Conservation (phyloP, 73 alveolate genomes). For the Stentor roeselii region DNA sequence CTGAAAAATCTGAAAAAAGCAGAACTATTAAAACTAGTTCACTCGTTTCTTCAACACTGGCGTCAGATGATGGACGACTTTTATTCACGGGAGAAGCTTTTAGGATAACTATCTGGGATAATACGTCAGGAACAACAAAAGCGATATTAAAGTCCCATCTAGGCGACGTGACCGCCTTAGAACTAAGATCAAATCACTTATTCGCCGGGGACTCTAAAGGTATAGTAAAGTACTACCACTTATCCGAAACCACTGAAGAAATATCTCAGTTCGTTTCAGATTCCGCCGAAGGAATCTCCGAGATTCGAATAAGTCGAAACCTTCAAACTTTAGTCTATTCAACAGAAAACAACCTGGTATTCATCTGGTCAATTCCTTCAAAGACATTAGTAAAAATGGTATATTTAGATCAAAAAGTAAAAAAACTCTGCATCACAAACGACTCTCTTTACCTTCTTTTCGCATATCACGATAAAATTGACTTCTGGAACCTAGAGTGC, state of each 20-base stretch:
- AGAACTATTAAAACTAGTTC: neutral
- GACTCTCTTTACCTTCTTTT: neutral
- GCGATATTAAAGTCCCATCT: neutral
- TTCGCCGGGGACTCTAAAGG: neutral
- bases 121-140: neutral
- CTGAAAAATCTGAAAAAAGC: neutral
- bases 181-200: neutral
- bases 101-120: conserved; percentile 1
- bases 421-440: neutral
- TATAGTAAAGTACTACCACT: neutral
- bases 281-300: neutral
- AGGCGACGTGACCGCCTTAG: neutral
- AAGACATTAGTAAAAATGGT: neutral
- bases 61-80: neutral
- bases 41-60: neutral
- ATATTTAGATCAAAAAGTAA: neutral
- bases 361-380: neutral
- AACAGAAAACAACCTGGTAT: neutral
- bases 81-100: conserved; percentile 22
- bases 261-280: neutral
- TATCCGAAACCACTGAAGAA: neutral
- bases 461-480: neutral
- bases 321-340: neutral
- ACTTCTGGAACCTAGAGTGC: neutral
- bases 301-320: neutral